A percentile compares a stretch with the other conserved stretches of the same genome.
Conservation (phyloP, 441 rosid genomes). For the Eutrema salsugineum region DNA sequence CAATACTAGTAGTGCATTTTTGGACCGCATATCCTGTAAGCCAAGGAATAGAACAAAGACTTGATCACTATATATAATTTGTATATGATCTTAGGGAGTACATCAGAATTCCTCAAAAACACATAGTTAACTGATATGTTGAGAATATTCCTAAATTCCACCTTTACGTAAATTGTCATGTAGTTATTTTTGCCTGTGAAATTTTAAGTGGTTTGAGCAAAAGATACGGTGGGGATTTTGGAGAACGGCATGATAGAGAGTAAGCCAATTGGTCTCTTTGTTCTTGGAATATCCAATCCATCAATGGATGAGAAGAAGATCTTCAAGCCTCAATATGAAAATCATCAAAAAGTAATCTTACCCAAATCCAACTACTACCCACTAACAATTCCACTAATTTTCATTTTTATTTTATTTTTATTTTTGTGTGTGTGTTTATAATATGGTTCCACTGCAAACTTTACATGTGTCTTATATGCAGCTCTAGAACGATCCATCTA, state of each 20-base stretch:
- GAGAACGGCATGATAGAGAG: constrained; percentile 22
- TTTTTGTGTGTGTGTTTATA: too few species aligned
- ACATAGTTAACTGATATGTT: neutral
- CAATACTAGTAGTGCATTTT: neutral
- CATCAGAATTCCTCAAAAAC: neutral
- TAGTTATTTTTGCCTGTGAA: constrained; percentile 13
- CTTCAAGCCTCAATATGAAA: constrained; percentile 22
- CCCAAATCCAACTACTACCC: constrained; percentile 35
- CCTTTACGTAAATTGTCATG: constrained; percentile 8
- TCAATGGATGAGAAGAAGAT: constrained; percentile 33
- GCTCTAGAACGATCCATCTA: constrained; percentile 9
- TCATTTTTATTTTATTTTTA: too few species aligned
- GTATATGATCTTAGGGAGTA: neutral
- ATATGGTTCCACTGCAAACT: constrained; percentile 4
- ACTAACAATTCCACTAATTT: constrained; percentile 32
- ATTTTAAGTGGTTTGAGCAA: constrained; percentile 23
- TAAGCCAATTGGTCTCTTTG: constrained; percentile 27
- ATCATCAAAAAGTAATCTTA: constrained; percentile 21
- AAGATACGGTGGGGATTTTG: constrained; percentile 7
- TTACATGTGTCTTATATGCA: constrained; percentile 21
- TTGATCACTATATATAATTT: neutral
- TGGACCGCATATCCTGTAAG: neutral
- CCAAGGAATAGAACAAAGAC: neutral
- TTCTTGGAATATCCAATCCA: constrained; percentile 25
- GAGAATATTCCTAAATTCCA: constrained; percentile 21